These are phyloP conservation scores for Tricholoma terreum DNA, from an alignment of 768 basidiomycete species.

Conservation along the genomic window DNA sequence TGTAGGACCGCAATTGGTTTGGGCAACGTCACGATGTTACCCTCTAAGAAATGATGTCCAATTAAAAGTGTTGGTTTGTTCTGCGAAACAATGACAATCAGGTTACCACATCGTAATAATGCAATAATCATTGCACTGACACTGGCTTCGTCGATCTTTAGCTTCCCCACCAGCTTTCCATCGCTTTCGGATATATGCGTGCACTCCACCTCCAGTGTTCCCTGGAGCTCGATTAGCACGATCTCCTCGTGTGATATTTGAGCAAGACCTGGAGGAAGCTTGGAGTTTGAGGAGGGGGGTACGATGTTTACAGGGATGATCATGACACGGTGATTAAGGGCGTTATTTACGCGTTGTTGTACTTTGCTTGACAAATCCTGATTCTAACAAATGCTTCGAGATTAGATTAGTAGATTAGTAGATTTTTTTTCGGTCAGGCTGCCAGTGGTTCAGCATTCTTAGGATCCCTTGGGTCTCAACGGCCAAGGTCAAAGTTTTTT, in stretches of 20 bases:
- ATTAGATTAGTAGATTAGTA: neutral
- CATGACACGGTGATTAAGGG: slow-evolving; percentile 37
- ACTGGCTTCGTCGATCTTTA: slow-evolving; percentile 58
- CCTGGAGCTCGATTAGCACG: slow-evolving; percentile 86
- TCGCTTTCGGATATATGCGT: slow-evolving; percentile 48
- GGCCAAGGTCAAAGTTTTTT: neutral
- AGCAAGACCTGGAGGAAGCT: slow-evolving; percentile 63
- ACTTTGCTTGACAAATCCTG: neutral
- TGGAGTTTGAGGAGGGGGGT: slow-evolving; percentile 33
- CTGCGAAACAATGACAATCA: slow-evolving; percentile 32
- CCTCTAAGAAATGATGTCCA: slow-evolving; percentile 90
- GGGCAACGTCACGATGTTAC: slow-evolving; percentile 68
- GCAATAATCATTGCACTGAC: slow-evolving; percentile 33
- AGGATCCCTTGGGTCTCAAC: neutral
- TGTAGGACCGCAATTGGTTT: slow-evolving; percentile 82
- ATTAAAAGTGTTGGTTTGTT: slow-evolving; percentile 77
- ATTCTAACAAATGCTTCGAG: no score
- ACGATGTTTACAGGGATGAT: slow-evolving; percentile 59
- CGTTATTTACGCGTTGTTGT: neutral
- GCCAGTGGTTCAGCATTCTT: neutral
- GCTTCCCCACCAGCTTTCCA: slow-evolving; percentile 74
- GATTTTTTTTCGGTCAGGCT: neutral
- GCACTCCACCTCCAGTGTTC: slow-evolving; percentile 69
- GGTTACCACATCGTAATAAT: neutral
- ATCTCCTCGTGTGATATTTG: slow-evolving; percentile 76